Evolutionary conservation across 169 alveolate species (phyloP).

Genomic region (Plasmodium gaboni): DNA sequence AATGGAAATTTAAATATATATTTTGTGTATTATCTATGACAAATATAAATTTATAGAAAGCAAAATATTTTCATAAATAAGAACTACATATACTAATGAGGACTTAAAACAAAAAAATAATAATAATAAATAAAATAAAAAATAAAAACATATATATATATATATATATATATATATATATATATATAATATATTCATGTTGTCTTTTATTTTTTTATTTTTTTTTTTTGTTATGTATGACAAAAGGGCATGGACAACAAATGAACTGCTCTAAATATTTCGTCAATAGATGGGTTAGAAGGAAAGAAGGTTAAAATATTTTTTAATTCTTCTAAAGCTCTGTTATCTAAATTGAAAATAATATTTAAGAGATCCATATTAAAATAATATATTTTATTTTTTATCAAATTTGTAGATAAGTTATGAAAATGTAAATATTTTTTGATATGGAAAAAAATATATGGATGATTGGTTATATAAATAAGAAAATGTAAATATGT

Average conservation of each 20-base stretch:
- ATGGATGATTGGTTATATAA: conserved; percentile 47
- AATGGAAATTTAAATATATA: no score
- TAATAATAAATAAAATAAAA: background rate
- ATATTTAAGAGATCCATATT: conserved; percentile 49
- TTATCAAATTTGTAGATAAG: conserved; percentile 32
- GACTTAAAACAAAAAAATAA: background rate
- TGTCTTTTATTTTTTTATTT: background rate
- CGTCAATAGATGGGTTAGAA: conserved; percentile 50
- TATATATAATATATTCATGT: background rate
- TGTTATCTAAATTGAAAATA: conserved; percentile 55
- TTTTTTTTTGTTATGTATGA: background rate
- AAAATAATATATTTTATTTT: conserved; percentile 33
- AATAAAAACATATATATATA: background rate
- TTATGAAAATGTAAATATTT: conserved; percentile 65
- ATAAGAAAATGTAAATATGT: conserved; percentile 53
- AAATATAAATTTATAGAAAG: no score
- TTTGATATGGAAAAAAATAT: conserved; percentile 46
- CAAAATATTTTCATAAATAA: no score
- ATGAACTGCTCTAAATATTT: conserved; percentile 13
- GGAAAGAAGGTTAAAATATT: conserved; percentile 49
- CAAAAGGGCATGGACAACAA: conserved; percentile 39
- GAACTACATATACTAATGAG: no score
- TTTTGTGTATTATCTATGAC: no score
- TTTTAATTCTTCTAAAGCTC: conserved; percentile 29
- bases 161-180: background rate